Evolutionary conservation across 306 rosid species (phyloP), one percentile per base, ranked within the genome.

Genomic region (Lagenaria siceraria): DNA sequence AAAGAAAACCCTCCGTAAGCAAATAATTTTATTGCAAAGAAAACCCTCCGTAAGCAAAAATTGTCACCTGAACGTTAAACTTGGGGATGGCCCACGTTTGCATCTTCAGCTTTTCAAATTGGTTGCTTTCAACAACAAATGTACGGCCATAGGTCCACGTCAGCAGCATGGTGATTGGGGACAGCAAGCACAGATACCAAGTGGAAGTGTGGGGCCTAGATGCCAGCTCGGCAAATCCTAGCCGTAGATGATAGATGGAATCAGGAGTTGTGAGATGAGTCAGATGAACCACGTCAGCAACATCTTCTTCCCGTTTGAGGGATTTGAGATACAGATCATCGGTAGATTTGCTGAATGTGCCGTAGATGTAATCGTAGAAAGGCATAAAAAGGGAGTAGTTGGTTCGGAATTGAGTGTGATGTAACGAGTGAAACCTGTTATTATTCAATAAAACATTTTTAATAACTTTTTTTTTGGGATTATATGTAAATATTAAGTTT

Each of bases 11-110:
- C n/a, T n/a, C n/a, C n/a, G n/a, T n/a, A n/a, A n/a, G n/a, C n/a
- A n/a, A n/a, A n/a, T n/a, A n/a, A n/a, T n/a, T n/a, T n/a, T n/a
- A n/a, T n/a, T n/a, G n/a, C n/a, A n/a, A n/a, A n/a, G n/a, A n/a
- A n/a, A n/a, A n/a, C n/a, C n/a, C n/a, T n/a, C n/a, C n/a, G 5
- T 4, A 48, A 48, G 4, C 4, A 48, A 4, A 49, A 49, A 14
- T 15, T 27, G 40, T 29, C 22, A 64, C 72, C 72, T 64, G 71
- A 43, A 42, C 10, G 0, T 17, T 77, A 43, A 74, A 86, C 19
- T 78, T 86, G 8, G 89, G 84, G 14, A 86, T 35, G n/a, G 48
- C 51, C 87, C 89, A 86, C 6, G 86, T 66, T 4, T 86, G 87
- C 43, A 79, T 24, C 18, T 27, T 83, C 62, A 81, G 62, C 22